These are phyloP conservation scores for Nothophoma quercina DNA, from an alignment of 2,329 filamentous ascomycete species.

Conservation along the genomic window DNA sequence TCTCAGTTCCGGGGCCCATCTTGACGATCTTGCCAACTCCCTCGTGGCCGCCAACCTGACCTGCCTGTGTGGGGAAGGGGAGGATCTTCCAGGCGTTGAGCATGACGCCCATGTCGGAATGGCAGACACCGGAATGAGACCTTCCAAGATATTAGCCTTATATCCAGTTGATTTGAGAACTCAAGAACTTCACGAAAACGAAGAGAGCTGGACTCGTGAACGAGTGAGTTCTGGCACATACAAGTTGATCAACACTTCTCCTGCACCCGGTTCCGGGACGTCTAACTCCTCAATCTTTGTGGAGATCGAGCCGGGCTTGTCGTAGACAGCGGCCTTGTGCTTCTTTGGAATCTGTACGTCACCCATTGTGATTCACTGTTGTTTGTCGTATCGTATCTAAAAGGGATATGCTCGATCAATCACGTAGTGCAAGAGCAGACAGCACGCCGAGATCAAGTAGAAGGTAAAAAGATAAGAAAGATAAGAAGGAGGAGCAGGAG, in stretches of 20 bases:
- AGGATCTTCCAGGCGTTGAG: conserved; percentile 62
- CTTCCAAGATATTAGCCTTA: conserved; percentile 9
- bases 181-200: neutral
- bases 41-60: conserved; percentile 74
- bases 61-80: conserved; percentile 64
- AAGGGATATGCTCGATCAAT: no score
- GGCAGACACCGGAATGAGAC: conserved; percentile 71
- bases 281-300: conserved; percentile 70
- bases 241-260: conserved; percentile 70
- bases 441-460: no score
- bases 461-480: neutral
- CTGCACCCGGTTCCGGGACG: conserved; percentile 68
- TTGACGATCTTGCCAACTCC: conserved; percentile 72
- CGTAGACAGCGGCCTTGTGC: conserved; percentile 70
- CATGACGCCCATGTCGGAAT: conserved; percentile 65
- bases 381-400: no score
- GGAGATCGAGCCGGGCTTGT: conserved; percentile 70
- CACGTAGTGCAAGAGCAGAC: no score
- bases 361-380: conserved; percentile 26
- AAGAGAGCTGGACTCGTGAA: no score
- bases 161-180: neutral
- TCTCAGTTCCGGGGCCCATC: conserved; percentile 67
- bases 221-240: no score
- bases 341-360: conserved; percentile 58
- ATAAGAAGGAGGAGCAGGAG: neutral